phyloP scores from a whole-genome alignment of 495 filamentous ascomycete species.

The Chaetomium tenue region DNA sequence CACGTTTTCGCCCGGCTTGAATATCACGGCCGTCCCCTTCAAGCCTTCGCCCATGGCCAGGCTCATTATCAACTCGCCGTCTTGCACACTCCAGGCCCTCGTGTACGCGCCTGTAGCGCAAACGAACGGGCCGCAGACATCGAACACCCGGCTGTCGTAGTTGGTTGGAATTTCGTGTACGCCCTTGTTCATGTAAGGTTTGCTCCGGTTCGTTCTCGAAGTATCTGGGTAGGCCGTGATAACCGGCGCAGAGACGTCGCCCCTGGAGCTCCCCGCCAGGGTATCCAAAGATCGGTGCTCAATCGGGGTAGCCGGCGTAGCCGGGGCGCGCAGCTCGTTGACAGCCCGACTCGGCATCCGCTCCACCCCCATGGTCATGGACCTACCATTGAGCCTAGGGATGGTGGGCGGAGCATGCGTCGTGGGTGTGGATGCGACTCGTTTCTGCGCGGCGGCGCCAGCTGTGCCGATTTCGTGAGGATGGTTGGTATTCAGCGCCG shows the following conservation, averaged over 20 bases:
- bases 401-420: conserved; percentile 41
- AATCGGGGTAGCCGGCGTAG: conserved; percentile 30
- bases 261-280: conserved; percentile 21
- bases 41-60: conserved; percentile 74
- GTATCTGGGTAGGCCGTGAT: conserved; percentile 68
- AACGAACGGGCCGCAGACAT: conserved; percentile 81
- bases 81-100: conserved; percentile 78
- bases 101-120: conserved; percentile 84
- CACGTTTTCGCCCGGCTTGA: conserved; percentile 72
- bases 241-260: conserved; percentile 27
- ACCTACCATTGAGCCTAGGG: conserved; percentile 47
- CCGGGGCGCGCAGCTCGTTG: conserved; percentile 37
- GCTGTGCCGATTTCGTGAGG: conserved; percentile 32
- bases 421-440: conserved; percentile 50
- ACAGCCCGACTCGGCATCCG: conserved; percentile 38
- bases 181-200: conserved; percentile 68
- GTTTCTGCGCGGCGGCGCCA: conserved; percentile 43
- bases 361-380: conserved; percentile 49
- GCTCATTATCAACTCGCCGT: conserved; percentile 77
- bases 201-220: conserved; percentile 78
- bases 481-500: conserved; percentile 38
- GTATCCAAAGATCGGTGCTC: conserved; percentile 34
- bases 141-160: conserved; percentile 80
- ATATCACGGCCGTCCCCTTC: conserved; percentile 74
- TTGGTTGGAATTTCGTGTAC: conserved; percentile 74